phyloP scores from a whole-genome alignment of 2,329 filamentous ascomycete genomes.

The Truncatella angustata region DNA sequence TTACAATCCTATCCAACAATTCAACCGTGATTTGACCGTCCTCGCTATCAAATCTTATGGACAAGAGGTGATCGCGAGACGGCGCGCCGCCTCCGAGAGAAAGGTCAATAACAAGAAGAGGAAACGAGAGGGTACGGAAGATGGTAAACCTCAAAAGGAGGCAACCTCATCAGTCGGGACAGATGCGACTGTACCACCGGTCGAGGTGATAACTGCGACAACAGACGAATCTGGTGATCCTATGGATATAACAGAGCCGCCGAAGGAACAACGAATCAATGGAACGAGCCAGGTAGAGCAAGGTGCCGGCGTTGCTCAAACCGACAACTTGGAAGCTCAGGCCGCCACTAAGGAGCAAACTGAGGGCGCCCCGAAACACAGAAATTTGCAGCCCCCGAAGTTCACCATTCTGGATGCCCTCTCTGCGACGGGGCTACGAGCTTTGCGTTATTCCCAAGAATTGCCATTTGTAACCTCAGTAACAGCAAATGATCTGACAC shows the following conservation, averaged over 20 bases:
- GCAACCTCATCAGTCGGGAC: slow-evolving; percentile 5
- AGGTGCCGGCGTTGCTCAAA: not conserved
- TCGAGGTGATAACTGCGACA: not conserved
- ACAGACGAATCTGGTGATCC: slow-evolving; percentile 5
- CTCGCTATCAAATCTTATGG: slow-evolving; percentile 89
- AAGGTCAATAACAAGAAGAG: slow-evolving; percentile 44
- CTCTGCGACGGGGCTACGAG: slow-evolving; percentile 88
- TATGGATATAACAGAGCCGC: slow-evolving; percentile 12
- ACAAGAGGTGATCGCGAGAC: slow-evolving; percentile 58
- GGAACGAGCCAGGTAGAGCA: not conserved
- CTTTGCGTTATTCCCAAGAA: slow-evolving; percentile 87
- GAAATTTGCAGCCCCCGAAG: slow-evolving; percentile 32
- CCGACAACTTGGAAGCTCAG: not conserved
- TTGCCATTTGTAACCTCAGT: slow-evolving; percentile 79
- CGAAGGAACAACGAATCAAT: not conserved
- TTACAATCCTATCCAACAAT: slow-evolving; percentile 98
- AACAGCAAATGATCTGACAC: slow-evolving; percentile 86
- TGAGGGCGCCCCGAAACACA: slow-evolving; percentile 14
- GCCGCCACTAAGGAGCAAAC: slow-evolving; percentile 9
- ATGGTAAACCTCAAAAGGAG: slow-evolving; percentile 20
- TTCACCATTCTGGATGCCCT: slow-evolving; percentile 94
- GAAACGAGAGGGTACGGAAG: slow-evolving; percentile 18
- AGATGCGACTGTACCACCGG: slow-evolving; percentile 4
- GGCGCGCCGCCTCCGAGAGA: slow-evolving; percentile 40
- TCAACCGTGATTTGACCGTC: slow-evolving; percentile 93